Evolutionary conservation across 768 basidiomycete species (phyloP), one percentile per base, ranked within the genome.

Genomic region (Podaxis sp.): DNA sequence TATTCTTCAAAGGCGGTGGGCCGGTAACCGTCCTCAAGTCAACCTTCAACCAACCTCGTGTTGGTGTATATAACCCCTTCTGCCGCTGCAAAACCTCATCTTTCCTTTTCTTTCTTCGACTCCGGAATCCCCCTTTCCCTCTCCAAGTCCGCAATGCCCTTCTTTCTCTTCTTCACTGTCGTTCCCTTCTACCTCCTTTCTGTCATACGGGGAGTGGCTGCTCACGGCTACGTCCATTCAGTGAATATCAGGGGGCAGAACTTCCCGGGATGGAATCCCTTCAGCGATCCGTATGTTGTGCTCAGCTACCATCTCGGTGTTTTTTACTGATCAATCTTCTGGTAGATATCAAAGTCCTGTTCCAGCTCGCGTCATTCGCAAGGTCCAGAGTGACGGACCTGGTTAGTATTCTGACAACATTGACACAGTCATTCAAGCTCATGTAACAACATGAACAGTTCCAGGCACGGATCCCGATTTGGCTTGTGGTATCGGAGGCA

Each of bases 71-170:
- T 62, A 62, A 46, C 36, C 22, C 22, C 37, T 26, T 50, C 84
- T 69, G 80, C 84, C 17, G 73, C 74, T 52, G 72, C 72, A 20
- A 20, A 28, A n/a, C 48, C 46, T 41, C 24, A 36, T 50, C 44
- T n/a, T 20, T n/a, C 95, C 1, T 84, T 33, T 95, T 46, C 98
- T 99, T 79, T 97, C 95, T 26, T 83, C 98, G 64, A 96, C 96
- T 20, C 97, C 98, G 44, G 51, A 36, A 5, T 15, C n/a, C 26
- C 28, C 95, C 1, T 84, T 95, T 48, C 98, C 98, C 79, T 97
- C 95, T 24, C 83, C 98, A 64, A 95, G 96, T 20, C 98, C 98
- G 50, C 96, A 98, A 63, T 64, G 64, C 15, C 49, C 63, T 40
- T 54, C 17, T 40, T 58, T 53, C 52, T 67, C 63, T 60, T 64